Percentiles rank a stretch among this genome's conserved stretches.
Evolutionary conservation across 164 flowering plant species (phyloP).

Genomic region (Magnolia kwangsiensis): DNA sequence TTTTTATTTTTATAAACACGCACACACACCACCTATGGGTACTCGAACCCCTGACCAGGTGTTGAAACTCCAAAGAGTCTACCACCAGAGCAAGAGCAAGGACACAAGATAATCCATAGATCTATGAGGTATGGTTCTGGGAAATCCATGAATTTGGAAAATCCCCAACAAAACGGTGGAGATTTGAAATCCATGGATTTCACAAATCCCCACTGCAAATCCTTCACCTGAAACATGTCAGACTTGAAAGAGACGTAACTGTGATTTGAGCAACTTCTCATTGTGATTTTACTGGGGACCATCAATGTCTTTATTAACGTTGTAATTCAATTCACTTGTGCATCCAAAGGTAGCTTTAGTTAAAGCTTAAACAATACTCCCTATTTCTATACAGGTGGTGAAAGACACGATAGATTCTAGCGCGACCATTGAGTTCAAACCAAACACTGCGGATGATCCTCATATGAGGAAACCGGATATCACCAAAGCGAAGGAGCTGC

Average conservation of each 20-base stretch:
- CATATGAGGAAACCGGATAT: slow-evolving; percentile 94
- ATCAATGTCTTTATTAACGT: background rate
- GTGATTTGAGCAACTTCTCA: background rate
- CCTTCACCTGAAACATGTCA: background rate
- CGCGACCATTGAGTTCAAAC: slow-evolving; percentile 69
- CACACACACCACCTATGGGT: too few species aligned
- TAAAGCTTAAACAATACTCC: background rate
- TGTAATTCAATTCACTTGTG: background rate
- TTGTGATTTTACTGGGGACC: background rate
- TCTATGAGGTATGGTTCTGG: too few species aligned
- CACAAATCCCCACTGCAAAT: background rate
- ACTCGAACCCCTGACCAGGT: too few species aligned
- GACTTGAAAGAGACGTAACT: background rate
- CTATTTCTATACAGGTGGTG: slow-evolving; percentile 49
- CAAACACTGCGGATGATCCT: slow-evolving; percentile 91
- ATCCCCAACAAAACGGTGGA: background rate
- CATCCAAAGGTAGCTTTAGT: background rate
- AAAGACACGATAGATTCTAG: slow-evolving; percentile 76
- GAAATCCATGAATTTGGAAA: too few species aligned
- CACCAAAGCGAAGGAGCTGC: slow-evolving; percentile 72
- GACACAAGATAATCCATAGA: too few species aligned
- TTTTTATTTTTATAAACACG: too few species aligned
- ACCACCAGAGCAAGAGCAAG: too few species aligned
- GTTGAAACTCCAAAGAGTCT: too few species aligned
- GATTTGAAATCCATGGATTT: background rate